Evolutionary conservation across 192 early-diverging fungal species (phyloP), one percentile per base, ranked within the genome.

Genomic region (Rhizoclosmatium sp.): DNA sequence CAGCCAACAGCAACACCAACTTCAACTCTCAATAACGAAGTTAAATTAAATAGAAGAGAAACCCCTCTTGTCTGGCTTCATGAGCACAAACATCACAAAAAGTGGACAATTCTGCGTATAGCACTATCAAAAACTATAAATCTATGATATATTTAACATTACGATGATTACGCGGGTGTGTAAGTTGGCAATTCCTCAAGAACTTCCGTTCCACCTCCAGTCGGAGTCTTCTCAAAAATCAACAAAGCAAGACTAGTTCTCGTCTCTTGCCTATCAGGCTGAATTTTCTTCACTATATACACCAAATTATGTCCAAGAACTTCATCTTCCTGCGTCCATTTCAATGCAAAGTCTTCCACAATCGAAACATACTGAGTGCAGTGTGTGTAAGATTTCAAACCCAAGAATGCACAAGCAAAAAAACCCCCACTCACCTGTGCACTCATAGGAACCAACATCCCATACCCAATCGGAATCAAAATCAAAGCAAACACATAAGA

Each of bases 311-410:
- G 5, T 4, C 72, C 72, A 10, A 19, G 59, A 19, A 4, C 19
- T 62, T 62, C 48, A 62, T 75, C 72, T 49, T 75, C 72, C 19
- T 62, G 7, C 4, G 40, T 47, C 72, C 72, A 75, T 21, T 44
- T 45, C 23, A 9, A 1, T 2, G 47, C 44, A 68, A 46, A 31
- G 9, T 4, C 21, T 16, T 68, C 60, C 14, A 62, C 60, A 62
- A 40, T 62, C 5, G 10, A 7, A 40, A 62, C 60, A 23, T 62
- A 62, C 60, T 62, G 16, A 54, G 16, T 54, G 16, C 5, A 54
- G 51, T 12, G 51, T 54, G 51, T 0, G 51, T 54, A 0, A 54
- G 16, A 12, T 54, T 12, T 16, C 51, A 54, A 54, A 54, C 51
- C 51, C 5, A 54, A 54, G 51, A 54, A 54, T 12, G 1, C 31